Evolutionary conservation across 768 basidiomycete genomes (phyloP), one percentile per base, ranked within the genome.

Genomic region (Pisolithus albus): DNA sequence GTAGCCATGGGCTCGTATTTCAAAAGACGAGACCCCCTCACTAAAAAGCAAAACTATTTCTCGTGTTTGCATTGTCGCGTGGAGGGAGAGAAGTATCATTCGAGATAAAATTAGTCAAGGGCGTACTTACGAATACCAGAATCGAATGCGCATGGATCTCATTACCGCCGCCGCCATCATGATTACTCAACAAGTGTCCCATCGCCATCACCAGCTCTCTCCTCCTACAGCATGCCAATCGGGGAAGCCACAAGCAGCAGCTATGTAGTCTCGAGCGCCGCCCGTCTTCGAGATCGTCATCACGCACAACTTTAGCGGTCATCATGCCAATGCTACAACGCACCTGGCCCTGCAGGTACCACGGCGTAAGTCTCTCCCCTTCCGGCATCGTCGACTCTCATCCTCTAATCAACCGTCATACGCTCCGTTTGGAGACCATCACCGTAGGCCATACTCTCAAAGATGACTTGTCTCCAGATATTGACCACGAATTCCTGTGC

Each of bases 391-490:
- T 15, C 54, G 37, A 11, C 49, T 39, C 38, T 37, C 50, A 39
- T 38, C 58, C 46, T 45, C 56, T 70, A 84, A 68, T 89, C 87
- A 62, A 91, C 84, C 71, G 87, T 75, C 81, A 88, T 81, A 65
- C 79, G 81, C 59, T 91, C 92, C 23, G 92, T 92, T 60, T 87
- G 82, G 54, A 95, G 75, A 38, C 92, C 92, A 68, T 93, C 89
- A 55, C 81, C 84, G 66, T 90, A 93, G 24, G 92, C 89, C 81
- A 91, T 87, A 61, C 91, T 92, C 75, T 97, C 93, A 64, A 95
- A 95, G 47, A 92, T 89, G 59, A 95, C 79, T 70, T 92, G 88
- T 50, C 91, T 82, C 93, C 93, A 97, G 45, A 96, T 75, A 54
- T 77, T 77, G 59, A 84, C 67, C n/a, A 81, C 75, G 52, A 94